phyloP scores from a whole-genome alignment of 1,139 yeast species.

The Debaryomyces sp. region DNA sequence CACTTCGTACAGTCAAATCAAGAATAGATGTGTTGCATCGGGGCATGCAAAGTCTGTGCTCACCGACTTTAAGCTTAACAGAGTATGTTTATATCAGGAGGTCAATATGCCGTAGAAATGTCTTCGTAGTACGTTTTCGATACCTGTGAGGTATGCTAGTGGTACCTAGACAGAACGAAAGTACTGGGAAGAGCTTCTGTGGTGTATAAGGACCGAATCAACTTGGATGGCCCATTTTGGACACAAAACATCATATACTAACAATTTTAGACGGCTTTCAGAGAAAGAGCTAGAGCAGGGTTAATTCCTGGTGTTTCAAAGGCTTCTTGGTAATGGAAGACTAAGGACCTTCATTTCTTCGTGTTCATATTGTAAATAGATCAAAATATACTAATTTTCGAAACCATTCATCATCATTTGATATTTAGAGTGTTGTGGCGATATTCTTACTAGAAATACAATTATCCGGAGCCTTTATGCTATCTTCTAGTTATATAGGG shows the following conservation, averaged over 20 bases:
- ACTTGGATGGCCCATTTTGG: background rate
- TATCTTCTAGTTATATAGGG: background rate
- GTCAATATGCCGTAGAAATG: background rate
- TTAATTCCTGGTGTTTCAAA: conserved; percentile 91
- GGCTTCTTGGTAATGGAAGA: conserved; percentile 77
- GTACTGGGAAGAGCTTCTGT: background rate
- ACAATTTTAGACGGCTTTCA: conserved; percentile 64
- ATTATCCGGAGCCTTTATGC: background rate
- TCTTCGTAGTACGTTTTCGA: background rate
- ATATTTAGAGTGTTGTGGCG: background rate
- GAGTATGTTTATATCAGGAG: conserved; percentile 46
- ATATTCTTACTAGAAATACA: background rate
- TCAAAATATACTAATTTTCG: background rate
- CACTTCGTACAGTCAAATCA: conserved; percentile 77
- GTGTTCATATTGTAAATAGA: conserved; percentile 6
- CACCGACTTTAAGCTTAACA: conserved; percentile 81
- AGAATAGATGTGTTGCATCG: conserved; percentile 85
- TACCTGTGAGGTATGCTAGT: too few relatives aligned
- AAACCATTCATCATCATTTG: background rate
- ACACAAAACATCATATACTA: conserved; percentile 12
- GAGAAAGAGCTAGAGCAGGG: conserved; percentile 88
- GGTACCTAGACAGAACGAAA: background rate
- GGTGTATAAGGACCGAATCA: background rate
- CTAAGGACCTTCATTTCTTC: background rate
- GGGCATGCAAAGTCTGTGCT: conserved; percentile 85